Evolutionary conservation across 176 grass and related monocot genomes (phyloP).

Genomic region (Areca catechu): DNA sequence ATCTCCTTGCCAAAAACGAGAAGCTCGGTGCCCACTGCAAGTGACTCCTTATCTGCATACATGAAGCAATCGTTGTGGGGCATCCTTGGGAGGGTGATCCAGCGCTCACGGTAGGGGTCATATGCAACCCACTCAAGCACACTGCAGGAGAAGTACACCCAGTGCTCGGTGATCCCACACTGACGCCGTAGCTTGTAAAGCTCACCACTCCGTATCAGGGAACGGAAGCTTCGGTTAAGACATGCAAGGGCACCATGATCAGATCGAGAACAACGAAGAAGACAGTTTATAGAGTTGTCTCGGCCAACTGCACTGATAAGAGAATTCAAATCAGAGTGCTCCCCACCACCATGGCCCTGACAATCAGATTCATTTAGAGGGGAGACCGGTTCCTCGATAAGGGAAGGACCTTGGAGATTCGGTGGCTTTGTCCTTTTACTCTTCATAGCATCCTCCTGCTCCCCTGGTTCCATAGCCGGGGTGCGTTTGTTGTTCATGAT

Average conservation of each 20-base stretch:
- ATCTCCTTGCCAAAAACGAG: conserved; percentile 86
- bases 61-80: conserved; percentile 86
- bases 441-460: conserved; percentile 15
- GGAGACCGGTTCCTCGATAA: conserved; percentile 1
- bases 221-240: conserved; percentile 50
- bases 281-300: conserved; percentile 80
- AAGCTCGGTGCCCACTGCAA: conserved; percentile 88
- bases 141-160: conserved; percentile 96
- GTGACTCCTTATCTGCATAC: conserved; percentile 83
- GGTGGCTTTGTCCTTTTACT: conserved; percentile 22
- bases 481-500: conserved; percentile 66
- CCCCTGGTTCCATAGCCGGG: conserved; percentile 8
- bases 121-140: conserved; percentile 89
- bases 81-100: conserved; percentile 94
- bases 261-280: conserved; percentile 65
- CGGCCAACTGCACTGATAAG: conserved; percentile 73
- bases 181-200: conserved; percentile 57
- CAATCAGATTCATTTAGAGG: conserved; percentile 20
- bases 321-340: conserved; percentile 48
- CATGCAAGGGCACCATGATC: conserved; percentile 75
- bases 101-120: conserved; percentile 62
- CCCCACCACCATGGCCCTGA: conserved; percentile 23
- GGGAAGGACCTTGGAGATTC: conserved; percentile 19
- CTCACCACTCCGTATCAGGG: conserved; percentile 56
- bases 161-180: conserved; percentile 76